Conservation (phyloP, 2,329 filamentous ascomycete genomes). For the Fusarium sp. region DNA sequence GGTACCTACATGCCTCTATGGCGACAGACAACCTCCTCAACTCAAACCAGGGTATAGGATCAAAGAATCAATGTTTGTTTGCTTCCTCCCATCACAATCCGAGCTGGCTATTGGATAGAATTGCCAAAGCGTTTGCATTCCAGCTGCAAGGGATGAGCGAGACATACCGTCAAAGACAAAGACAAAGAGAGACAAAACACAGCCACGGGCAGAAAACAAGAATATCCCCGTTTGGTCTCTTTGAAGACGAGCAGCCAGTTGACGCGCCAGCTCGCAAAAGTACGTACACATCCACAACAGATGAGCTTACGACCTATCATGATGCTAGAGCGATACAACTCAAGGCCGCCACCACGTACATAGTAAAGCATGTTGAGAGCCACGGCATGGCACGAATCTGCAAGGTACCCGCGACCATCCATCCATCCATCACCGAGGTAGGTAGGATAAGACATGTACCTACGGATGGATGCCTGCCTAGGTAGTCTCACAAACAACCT, state of each 20-base stretch:
- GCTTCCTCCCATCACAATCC: constrained; percentile 1
- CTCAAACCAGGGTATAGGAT: not conserved
- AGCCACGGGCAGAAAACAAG: not conserved
- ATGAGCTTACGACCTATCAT: constrained; percentile 27
- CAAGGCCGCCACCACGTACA: not conserved
- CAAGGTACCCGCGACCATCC: constrained; percentile 43
- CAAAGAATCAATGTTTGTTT: constrained; percentile 8
- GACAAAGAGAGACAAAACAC: constrained; percentile 1
- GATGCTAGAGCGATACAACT: constrained; percentile 2
- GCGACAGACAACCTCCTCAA: constrained; percentile 20
- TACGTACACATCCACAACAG: constrained; percentile 4
- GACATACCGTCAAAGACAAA: constrained; percentile 23
- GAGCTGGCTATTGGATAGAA: constrained; percentile 7
- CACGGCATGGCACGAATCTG: constrained; percentile 28
- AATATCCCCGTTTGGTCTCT: constrained; percentile 4
- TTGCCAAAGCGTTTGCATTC: constrained; percentile 34
- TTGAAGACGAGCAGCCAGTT: constrained; percentile 4
- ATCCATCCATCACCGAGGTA: constrained; percentile 10
- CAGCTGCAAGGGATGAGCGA: constrained; percentile 18
- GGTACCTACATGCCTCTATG: not conserved
- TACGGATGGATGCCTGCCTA: constrained; percentile 1
- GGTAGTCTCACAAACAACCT: constrained; percentile 15
- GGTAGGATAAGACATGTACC: not conserved
- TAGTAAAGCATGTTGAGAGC: not conserved
- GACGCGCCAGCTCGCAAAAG: constrained; percentile 4